These are phyloP conservation scores for Penstemon eatonii DNA, from an alignment of 257 asterid species.

Conservation along the genomic window DNA sequence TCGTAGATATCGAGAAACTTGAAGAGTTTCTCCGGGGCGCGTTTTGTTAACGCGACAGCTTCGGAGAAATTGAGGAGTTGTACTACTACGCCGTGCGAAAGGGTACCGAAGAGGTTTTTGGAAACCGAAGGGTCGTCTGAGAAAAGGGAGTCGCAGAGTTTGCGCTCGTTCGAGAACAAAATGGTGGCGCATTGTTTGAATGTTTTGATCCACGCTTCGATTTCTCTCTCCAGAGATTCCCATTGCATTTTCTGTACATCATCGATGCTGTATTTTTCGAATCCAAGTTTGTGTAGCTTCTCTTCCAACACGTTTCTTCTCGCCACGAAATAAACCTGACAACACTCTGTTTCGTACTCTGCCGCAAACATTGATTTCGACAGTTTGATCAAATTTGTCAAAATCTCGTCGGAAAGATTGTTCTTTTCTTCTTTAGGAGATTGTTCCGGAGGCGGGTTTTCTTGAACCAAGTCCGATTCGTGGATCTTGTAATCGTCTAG, in stretches of 20 bases:
- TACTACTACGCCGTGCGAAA: slow-evolving; percentile 36
- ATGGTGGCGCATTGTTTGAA: slow-evolving; percentile 44
- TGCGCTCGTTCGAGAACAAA: slow-evolving; percentile 48
- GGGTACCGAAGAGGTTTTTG: slow-evolving; percentile 37
- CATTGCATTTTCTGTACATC: slow-evolving; percentile 75
- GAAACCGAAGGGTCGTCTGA: slow-evolving; percentile 36
- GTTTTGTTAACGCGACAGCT: slow-evolving; percentile 64
- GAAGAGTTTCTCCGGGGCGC: slow-evolving; percentile 77
- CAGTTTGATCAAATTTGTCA: slow-evolving; percentile 38
- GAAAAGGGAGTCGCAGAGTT: slow-evolving; percentile 50
- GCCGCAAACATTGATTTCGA: slow-evolving; percentile 52
- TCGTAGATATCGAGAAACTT: slow-evolving; percentile 76
- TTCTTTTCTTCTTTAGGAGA: slow-evolving; percentile 24
- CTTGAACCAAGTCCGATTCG: slow-evolving; percentile 17
- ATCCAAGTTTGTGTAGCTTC: slow-evolving; percentile 49
- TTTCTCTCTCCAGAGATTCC: slow-evolving; percentile 74
- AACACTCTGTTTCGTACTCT: slow-evolving; percentile 71
- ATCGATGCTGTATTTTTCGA: slow-evolving; percentile 70
- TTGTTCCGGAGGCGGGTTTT: slow-evolving; percentile 26
- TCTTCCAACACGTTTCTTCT: slow-evolving; percentile 69
- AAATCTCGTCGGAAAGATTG: slow-evolving; percentile 40
- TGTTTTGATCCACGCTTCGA: slow-evolving; percentile 56
- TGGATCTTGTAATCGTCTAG: slow-evolving; percentile 50
- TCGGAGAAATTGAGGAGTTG: slow-evolving; percentile 72
- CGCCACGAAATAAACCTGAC: slow-evolving; percentile 51